phyloP scores from a whole-genome alignment of 2,329 filamentous ascomycete species.

The Trichophyton rubrum region DNA sequence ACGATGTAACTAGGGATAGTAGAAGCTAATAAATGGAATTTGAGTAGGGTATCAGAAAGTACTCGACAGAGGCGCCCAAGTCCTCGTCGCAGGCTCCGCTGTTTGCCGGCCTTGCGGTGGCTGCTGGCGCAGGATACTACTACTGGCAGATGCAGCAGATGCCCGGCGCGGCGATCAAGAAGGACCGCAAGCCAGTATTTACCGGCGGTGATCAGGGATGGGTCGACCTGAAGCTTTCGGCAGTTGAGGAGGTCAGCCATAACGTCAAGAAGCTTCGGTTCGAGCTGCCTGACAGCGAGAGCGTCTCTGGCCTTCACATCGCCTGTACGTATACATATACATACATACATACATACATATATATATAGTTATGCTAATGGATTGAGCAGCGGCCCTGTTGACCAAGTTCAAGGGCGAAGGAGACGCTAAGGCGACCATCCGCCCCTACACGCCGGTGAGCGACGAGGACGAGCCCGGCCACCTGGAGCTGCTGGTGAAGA shows the following conservation, averaged over 20 bases:
- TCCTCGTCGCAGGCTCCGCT: constrained; percentile 42
- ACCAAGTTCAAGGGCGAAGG: constrained; percentile 83
- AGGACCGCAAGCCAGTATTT: constrained; percentile 44
- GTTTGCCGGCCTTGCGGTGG: constrained; percentile 40
- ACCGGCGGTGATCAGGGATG: constrained; percentile 84
- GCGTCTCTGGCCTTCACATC: constrained; percentile 68
- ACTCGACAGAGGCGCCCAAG: constrained; percentile 48
- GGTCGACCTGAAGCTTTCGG: constrained; percentile 65
- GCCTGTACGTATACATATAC: constrained; percentile 47
- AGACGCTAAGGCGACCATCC: constrained; percentile 71
- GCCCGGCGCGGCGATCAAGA: constrained; percentile 20
- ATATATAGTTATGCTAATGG: constrained; percentile 4
- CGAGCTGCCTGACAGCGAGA: constrained; percentile 68
- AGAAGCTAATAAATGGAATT: neutral
- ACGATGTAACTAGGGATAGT: too few relatives aligned
- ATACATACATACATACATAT: neutral
- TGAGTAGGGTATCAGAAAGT: constrained; percentile 51
- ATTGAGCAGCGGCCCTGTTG: constrained; percentile 53
- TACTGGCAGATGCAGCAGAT: constrained; percentile 30
- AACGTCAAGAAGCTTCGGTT: constrained; percentile 93
- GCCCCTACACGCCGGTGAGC: constrained; percentile 85
- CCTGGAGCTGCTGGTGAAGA: constrained; percentile 83
- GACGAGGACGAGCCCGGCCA: constrained; percentile 72
- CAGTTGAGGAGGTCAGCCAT: constrained; percentile 70
- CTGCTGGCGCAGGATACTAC: constrained; percentile 46